Percentiles rank a stretch among this genome's conserved stretches.
phyloP scores from a whole-genome alignment of 2,329 filamentous ascomycete species.

The Chalaropsis ovoidea region DNA sequence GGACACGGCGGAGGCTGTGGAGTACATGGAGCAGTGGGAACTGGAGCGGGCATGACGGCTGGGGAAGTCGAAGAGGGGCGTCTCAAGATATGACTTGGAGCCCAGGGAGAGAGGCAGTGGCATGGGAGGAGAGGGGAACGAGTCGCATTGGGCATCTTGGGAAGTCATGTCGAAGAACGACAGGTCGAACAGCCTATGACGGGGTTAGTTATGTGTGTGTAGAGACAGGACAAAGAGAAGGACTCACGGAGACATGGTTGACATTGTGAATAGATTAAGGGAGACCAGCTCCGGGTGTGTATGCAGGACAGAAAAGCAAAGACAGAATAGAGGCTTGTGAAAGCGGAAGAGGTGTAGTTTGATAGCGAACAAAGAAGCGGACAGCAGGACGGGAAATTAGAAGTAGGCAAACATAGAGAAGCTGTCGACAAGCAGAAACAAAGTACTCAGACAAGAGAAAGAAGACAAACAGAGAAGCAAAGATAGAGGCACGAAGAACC shows the following conservation, averaged over 20 bases:
- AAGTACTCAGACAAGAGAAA: too few relatives aligned
- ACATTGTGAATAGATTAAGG: conserved; percentile 11
- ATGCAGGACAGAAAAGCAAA: not conserved
- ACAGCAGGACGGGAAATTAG: not conserved
- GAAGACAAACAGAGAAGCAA: not conserved
- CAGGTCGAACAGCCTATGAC: conserved; percentile 45
- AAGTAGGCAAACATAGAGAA: not conserved
- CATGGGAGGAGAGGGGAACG: conserved; percentile 32
- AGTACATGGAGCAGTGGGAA: conserved; percentile 57
- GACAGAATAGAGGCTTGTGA: not conserved
- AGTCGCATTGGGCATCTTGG: not conserved
- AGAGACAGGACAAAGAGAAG: conserved; percentile 6
- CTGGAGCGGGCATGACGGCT: conserved; percentile 52
- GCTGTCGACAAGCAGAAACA: not conserved
- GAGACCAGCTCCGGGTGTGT: conserved; percentile 18
- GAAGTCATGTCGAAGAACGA: conserved; percentile 45
- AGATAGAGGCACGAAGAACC: not conserved
- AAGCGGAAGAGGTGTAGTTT: not conserved
- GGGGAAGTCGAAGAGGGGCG: conserved; percentile 46
- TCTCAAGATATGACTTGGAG: conserved; percentile 39
- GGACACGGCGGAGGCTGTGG: conserved; percentile 49
- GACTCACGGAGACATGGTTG: conserved; percentile 34
- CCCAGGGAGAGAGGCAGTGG: conserved; percentile 30
- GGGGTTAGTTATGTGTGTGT: conserved; percentile 12
- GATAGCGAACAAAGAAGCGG: not conserved